Base-by-base conservation (phyloP, 2,329 filamentous ascomycete species). In the Coniochaeta hoffmannii region DNA sequence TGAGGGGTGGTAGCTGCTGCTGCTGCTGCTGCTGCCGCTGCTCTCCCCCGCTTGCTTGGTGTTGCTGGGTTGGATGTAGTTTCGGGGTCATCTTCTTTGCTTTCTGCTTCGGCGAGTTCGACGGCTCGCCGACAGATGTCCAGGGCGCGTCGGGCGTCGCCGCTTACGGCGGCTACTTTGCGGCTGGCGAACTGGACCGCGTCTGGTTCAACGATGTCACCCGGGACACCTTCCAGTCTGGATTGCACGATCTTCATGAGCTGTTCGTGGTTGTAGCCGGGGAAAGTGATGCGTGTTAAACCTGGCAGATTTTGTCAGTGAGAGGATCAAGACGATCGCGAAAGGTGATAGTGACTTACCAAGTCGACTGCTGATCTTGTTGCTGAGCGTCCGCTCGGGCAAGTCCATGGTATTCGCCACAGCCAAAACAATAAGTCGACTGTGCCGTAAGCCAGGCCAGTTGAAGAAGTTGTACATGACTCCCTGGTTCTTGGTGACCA, bases 401-500 rank as follows among this genome's bases (percentile, higher is more conserved):
- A 99, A 74, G 73, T 99, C 94, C 94, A 99, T 99, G 24, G 94
- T 99, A 71, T 99, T 99, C 53, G 94, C 95, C 17, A 99, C 94
- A 11, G 95, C 95, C 7, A 99, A 83, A 7, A 99, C 95, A 69
- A 99, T 97, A 46, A 99, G 79, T 51, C 92, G 85, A 54, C 90
- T 96, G 71, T 99, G 92, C 52, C 89, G 83, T 54, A 97, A 77
- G 11, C 90, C 89, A 4, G 94, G 94, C 94, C 94, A 99, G 67
- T 99, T 99, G 81, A 99, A 99, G 71, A 99, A 99, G 71, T 99
- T 99, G 75, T 99, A 99, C 94, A 99, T 99, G 72, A 99, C 94
- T n/a, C 90, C 93, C 70, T 99, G 95, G 65, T 96, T 97, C 67
- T 93, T 94, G 12, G 94, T 99, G 5, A 99, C 95, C 8, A 99